Evolutionary conservation across 176 grass and related monocot genomes (phyloP).

Genomic region (Aegilops bicornis): DNA sequence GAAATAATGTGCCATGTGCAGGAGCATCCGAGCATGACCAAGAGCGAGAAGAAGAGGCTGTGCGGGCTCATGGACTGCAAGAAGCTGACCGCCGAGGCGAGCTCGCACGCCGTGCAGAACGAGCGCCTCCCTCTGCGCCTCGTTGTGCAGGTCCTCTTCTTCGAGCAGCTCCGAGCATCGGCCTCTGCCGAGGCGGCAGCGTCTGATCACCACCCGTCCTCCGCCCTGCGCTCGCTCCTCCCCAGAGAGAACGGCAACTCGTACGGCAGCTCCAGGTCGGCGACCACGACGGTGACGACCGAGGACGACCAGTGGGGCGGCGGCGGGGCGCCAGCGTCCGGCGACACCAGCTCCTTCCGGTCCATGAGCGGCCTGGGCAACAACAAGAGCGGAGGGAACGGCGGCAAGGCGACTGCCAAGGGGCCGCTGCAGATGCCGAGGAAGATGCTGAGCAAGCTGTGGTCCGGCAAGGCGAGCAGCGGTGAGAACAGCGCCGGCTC

Average conservation of each 20-base stretch:
- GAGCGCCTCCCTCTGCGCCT: slow-evolving; percentile 87
- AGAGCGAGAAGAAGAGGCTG: slow-evolving; percentile 89
- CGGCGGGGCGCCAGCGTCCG: slow-evolving; percentile 28
- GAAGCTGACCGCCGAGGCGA: slow-evolving; percentile 70
- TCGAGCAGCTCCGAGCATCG: slow-evolving; percentile 63
- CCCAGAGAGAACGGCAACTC: slow-evolving; percentile 66
- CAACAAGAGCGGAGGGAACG: slow-evolving; percentile 42
- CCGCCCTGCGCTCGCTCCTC: slow-evolving; percentile 31
- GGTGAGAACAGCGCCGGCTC: slow-evolving; percentile 71
- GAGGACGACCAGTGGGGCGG: slow-evolving; percentile 68
- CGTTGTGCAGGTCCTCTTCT: slow-evolving; percentile 96
- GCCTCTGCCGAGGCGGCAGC: neutral
- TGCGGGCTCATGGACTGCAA: slow-evolving; percentile 89
- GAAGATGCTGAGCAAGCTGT: slow-evolving; percentile 88
- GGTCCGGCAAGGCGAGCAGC: slow-evolving; percentile 66
- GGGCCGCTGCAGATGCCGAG: slow-evolving; percentile 52
- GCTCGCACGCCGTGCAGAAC: slow-evolving; percentile 91
- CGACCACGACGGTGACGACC: slow-evolving; percentile 52
- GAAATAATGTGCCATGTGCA: slow-evolving; percentile 22
- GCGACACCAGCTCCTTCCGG: slow-evolving; percentile 54
- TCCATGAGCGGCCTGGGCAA: slow-evolving; percentile 38
- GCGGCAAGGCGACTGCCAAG: slow-evolving; percentile 33
- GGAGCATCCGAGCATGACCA: slow-evolving; percentile 67
- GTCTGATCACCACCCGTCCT: slow-evolving; percentile 8
- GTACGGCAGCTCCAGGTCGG: slow-evolving; percentile 82